Evolutionary conservation across 2,329 filamentous ascomycete genomes (phyloP).

Genomic region (Coleophoma cylindrospora): DNA sequence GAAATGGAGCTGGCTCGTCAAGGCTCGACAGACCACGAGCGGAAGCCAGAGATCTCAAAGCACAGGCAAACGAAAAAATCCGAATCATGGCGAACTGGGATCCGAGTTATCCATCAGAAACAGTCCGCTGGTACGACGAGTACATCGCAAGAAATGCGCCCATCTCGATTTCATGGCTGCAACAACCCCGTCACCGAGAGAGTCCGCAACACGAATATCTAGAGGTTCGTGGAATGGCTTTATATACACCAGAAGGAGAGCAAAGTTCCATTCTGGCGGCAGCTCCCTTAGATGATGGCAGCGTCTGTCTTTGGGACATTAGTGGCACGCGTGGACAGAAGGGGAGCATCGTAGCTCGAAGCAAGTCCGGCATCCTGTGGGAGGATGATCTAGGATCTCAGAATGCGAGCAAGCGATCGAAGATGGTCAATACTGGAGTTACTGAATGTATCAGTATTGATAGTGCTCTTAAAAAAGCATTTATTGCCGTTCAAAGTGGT

Average conservation of each 20-base stretch:
- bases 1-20: conserved; percentile 22
- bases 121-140: conserved; percentile 80
- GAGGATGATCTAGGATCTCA: conserved; percentile 38
- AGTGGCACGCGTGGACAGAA: conserved; percentile 47
- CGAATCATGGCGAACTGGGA: conserved; percentile 78
- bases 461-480: conserved; percentile 60
- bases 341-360: conserved; percentile 62
- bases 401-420: conserved; percentile 41
- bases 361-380: conserved; percentile 62
- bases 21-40: conserved; percentile 15
- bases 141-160: conserved; percentile 79
- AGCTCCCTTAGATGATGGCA: conserved; percentile 79
- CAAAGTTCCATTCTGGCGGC: conserved; percentile 56
- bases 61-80: conserved; percentile 32
- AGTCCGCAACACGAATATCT: conserved; percentile 39
- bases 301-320: conserved; percentile 82
- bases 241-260: conserved; percentile 54
- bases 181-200: conserved; percentile 48
- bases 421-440: conserved; percentile 66
- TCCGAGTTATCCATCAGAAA: conserved; percentile 66
- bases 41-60: conserved; percentile 17
- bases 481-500: conserved; percentile 74
- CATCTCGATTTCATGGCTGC: conserved; percentile 71
- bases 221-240: conserved; percentile 69
- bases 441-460: conserved; percentile 83